Base-by-base conservation (phyloP, 306 rosid genomes). In the Lathyrus aphaca region DNA sequence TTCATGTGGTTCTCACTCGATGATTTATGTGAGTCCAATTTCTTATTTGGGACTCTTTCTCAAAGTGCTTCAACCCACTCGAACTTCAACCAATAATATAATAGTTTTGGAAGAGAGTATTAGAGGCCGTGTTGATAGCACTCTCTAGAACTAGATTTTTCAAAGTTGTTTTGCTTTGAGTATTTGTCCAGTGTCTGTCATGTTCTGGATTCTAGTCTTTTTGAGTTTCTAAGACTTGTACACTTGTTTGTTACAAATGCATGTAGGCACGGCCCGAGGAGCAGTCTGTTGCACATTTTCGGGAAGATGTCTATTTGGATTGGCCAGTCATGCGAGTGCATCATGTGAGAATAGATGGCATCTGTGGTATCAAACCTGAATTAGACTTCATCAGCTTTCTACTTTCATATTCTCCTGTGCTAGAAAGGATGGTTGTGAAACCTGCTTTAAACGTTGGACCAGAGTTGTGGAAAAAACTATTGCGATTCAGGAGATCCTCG, bases 381-480 rank as follows among this genome's bases (percentile, higher is more conserved):
- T 40, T 87, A 37, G 85, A 82, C 73, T 78, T 90, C 38, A 80
- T 90, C 79, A 63, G 18, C 29, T 74, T 83, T 66, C 56, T 87
- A 66, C 87, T 90, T 66, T 65, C 51, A 44, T 40, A 59, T 67
- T 83, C 86, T 15, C 87, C 84, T 0, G 68, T 63, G 59, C 86
- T 89, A 25, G 87, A 85, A 80, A 75, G 55, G 78, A 80, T 89
- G 93, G 70, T 40, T 21, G 78, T 89, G 68, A 78, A 72, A 69
- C 86, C 93, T 50, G 76, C 68, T 75, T 18, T 45, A 23, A n/a
- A 46, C 23, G 77, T 49, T 13, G 82, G 46, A 42, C 45, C 18
- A 18, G 86, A 77, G 40, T 58, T 89, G 59, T 65, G 74, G 43
- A 85, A 80, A 79, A 76, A 83, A 60, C 64, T 87, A 45, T 61